Conservation (phyloP, 2,329 filamentous ascomycete species). For the Acrodontium crateriforme region DNA sequence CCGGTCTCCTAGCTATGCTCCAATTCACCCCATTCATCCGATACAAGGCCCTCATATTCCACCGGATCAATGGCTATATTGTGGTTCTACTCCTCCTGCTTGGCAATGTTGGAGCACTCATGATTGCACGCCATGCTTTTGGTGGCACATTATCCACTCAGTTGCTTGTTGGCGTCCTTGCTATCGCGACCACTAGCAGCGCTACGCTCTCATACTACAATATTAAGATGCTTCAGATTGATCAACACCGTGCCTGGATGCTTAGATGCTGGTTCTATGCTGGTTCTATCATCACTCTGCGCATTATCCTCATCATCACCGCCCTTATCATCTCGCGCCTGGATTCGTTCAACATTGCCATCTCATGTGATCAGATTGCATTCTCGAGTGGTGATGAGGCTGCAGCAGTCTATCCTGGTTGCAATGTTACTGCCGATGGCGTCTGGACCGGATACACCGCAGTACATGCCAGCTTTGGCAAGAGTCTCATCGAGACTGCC, state of each 20-base stretch:
- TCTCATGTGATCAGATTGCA: slow-evolving; percentile 37
- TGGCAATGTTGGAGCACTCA: slow-evolving; percentile 36
- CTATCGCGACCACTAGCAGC: slow-evolving; percentile 31
- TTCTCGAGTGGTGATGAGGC: slow-evolving; percentile 21
- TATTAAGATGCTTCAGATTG: slow-evolving; percentile 46
- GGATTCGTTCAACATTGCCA: slow-evolving; percentile 23
- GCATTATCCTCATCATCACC: slow-evolving; percentile 34
- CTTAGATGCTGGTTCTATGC: slow-evolving; percentile 27
- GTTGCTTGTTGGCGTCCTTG: slow-evolving; percentile 29
- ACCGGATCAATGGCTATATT: slow-evolving; percentile 48
- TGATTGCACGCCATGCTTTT: slow-evolving; percentile 39
- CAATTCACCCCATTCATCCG: slow-evolving; percentile 33
- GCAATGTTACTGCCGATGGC: slow-evolving; percentile 29
- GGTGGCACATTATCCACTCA: slow-evolving; percentile 43
- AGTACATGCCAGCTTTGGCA: slow-evolving; percentile 17
- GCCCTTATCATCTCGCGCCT: slow-evolving; percentile 26
- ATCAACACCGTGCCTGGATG: slow-evolving; percentile 53
- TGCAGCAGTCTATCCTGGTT: slow-evolving; percentile 31
- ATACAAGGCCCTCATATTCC: slow-evolving; percentile 37
- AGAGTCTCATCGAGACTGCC: slow-evolving; percentile 21
- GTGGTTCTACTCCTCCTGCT: slow-evolving; percentile 36
- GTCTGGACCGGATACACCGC: slow-evolving; percentile 13
- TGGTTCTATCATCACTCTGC: slow-evolving; percentile 39
- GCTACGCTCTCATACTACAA: slow-evolving; percentile 40
- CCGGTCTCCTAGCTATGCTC: slow-evolving; percentile 24